phyloP scores from a whole-genome alignment of 495 filamentous ascomycete genomes.

The Aspergillus saccharolyticus region DNA sequence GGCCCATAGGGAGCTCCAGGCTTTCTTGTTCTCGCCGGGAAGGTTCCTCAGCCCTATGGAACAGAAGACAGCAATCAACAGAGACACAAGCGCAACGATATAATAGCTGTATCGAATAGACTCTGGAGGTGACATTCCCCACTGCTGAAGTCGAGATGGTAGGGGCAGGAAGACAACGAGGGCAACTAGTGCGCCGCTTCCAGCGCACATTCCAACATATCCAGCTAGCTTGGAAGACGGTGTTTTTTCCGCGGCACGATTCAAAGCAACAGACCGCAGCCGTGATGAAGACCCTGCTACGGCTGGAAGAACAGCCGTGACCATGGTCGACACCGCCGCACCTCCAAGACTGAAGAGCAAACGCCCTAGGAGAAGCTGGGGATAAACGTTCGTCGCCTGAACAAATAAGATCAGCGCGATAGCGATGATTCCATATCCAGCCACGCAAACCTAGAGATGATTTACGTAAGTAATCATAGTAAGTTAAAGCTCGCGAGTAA shows the following conservation, averaged over 20 bases:
- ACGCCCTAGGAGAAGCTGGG: constrained; percentile 78
- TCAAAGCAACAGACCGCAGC: constrained; percentile 9
- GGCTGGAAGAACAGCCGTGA: constrained; percentile 86
- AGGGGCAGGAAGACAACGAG: constrained; percentile 78
- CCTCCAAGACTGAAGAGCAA: constrained; percentile 87
- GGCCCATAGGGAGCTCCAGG: constrained; percentile 47
- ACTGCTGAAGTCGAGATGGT: constrained; percentile 67
- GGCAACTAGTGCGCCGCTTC: constrained; percentile 83
- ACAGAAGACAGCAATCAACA: constrained; percentile 67
- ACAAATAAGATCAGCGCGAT: constrained; percentile 74
- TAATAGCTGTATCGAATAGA: constrained; percentile 82
- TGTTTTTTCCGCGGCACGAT: constrained; percentile 22
- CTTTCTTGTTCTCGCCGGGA: constrained; percentile 72
- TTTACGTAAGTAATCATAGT: constrained; percentile 2
- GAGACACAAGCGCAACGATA: constrained; percentile 65
- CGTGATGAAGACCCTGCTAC: constrained; percentile 57
- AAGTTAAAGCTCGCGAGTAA: background rate
- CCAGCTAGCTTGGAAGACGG: constrained; percentile 69
- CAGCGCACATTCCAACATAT: constrained; percentile 86
- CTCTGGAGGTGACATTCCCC: constrained; percentile 58
- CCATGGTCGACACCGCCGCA: constrained; percentile 93
- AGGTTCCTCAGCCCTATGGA: constrained; percentile 76
- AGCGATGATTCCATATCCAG: constrained; percentile 77
- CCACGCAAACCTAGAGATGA: constrained; percentile 55
- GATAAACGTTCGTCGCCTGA: constrained; percentile 81